These are phyloP conservation scores for Sugiyamaella japonica DNA, from an alignment of 1,139 yeast species.

Conservation along the genomic window DNA sequence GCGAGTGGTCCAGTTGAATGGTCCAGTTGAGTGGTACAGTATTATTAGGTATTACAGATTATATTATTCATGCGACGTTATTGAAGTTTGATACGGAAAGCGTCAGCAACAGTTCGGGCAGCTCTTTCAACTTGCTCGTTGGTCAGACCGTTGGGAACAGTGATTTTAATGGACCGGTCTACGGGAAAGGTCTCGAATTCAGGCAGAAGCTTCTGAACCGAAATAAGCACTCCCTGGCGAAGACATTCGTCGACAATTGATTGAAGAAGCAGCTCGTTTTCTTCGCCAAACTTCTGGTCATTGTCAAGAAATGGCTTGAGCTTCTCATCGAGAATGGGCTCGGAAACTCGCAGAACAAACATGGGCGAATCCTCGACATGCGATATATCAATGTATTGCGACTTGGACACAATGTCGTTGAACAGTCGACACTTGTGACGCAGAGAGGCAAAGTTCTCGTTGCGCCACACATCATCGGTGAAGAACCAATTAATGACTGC, in stretches of 20 bases:
- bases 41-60: background rate
- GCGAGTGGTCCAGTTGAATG: too few relatives aligned
- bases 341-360: constrained; percentile 40
- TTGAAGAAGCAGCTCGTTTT: constrained; percentile 65
- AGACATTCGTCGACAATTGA: constrained; percentile 58
- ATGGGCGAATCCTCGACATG: constrained; percentile 66
- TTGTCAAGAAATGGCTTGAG: constrained; percentile 21
- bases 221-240: constrained; percentile 56
- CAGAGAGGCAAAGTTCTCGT: constrained; percentile 40
- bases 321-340: constrained; percentile 24
- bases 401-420: constrained; percentile 42
- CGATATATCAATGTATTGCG: constrained; percentile 45
- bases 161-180: constrained; percentile 63
- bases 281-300: constrained; percentile 22
- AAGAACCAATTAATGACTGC: constrained; percentile 50
- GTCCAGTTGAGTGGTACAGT: background rate
- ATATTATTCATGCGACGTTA: constrained; percentile 2
- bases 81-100: constrained; percentile 18
- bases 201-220: constrained; percentile 67
- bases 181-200: constrained; percentile 78
- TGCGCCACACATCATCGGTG: constrained; percentile 30
- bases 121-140: constrained; percentile 51
- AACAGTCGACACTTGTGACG: constrained; percentile 43
- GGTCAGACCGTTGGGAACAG: constrained; percentile 56
- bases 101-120: constrained; percentile 28